Conservation (phyloP, 305 asterid species). For the Lippia alba region DNA sequence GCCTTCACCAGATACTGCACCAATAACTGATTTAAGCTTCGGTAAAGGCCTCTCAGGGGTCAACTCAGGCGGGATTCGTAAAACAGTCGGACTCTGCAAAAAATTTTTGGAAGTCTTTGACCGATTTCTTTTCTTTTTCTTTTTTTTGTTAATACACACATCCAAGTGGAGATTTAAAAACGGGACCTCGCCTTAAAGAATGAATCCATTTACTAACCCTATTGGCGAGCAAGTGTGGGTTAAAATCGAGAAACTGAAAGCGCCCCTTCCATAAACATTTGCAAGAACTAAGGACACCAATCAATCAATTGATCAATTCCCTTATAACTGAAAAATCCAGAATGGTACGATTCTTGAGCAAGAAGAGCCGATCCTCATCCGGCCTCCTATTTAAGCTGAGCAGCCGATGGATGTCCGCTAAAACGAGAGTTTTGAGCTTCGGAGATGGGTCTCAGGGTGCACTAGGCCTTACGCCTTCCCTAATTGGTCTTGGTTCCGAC, state of each 20-base stretch:
- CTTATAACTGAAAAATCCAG: not conserved
- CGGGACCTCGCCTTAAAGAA: no score
- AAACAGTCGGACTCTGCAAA: no score
- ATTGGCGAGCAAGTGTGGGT: no score
- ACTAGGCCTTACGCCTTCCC: slow-evolving; percentile 59
- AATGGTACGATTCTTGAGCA: slow-evolving; percentile 41
- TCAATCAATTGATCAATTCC: not conserved
- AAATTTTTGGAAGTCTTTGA: no score
- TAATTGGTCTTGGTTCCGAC: slow-evolving; percentile 59
- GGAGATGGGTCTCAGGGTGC: slow-evolving; percentile 92
- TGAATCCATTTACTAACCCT: no score
- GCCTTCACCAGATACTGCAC: no score
- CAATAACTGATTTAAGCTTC: no score
- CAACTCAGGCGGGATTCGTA: no score
- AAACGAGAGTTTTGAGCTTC: slow-evolving; percentile 75
- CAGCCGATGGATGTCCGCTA: slow-evolving; percentile 66
- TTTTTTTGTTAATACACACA: no score
- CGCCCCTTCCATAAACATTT: not conserved
- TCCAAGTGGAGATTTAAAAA: no score
- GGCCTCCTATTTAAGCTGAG: slow-evolving; percentile 39
- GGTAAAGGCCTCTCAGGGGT: no score
- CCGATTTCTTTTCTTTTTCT: no score
- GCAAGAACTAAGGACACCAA: not conserved
- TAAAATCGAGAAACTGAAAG: not conserved
- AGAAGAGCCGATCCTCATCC: slow-evolving; percentile 15